A percentile compares a stretch with the other conserved stretches of the same genome.
These are phyloP conservation scores for Raphanus sativus DNA, from an alignment of 345 rosid genomes.

Conservation along the genomic window DNA sequence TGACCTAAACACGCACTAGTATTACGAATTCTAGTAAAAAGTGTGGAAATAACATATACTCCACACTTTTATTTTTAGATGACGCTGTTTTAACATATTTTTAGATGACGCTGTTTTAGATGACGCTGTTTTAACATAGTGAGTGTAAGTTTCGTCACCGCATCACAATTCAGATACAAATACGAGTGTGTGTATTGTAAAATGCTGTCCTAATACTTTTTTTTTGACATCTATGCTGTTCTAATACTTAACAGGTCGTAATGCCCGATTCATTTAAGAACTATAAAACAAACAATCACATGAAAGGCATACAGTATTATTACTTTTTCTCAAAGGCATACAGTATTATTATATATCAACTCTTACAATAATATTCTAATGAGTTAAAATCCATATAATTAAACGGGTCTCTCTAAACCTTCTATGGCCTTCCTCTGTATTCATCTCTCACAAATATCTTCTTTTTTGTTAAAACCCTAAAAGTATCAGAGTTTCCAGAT, in stretches of 20 bases:
- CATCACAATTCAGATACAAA: neutral
- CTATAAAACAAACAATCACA: neutral
- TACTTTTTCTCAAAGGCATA: neutral
- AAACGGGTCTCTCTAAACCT: conserved; percentile 18
- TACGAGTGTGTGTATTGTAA: neutral
- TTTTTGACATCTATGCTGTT: too few relatives aligned
- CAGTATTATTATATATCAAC: neutral
- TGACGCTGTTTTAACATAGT: neutral
- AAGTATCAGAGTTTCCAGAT: neutral
- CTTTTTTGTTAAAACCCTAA: conserved; percentile 34
- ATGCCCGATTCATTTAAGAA: neutral
- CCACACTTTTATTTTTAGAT: too few relatives aligned
- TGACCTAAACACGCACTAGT: neutral
- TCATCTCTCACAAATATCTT: conserved; percentile 28
- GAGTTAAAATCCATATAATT: neutral
- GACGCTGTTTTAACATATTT: neutral
- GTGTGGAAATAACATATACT: neutral
- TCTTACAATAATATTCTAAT: conserved; percentile 12
- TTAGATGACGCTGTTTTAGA: neutral
- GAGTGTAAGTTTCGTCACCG: neutral
- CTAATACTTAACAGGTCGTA: neutral
- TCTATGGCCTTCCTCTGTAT: conserved; percentile 30
- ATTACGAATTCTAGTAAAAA: neutral
- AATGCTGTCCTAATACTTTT: neutral
- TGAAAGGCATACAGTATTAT: neutral